phyloP scores from a whole-genome alignment of 2,329 filamentous ascomycete genomes.

The Ascochyta clinopodiicola region DNA sequence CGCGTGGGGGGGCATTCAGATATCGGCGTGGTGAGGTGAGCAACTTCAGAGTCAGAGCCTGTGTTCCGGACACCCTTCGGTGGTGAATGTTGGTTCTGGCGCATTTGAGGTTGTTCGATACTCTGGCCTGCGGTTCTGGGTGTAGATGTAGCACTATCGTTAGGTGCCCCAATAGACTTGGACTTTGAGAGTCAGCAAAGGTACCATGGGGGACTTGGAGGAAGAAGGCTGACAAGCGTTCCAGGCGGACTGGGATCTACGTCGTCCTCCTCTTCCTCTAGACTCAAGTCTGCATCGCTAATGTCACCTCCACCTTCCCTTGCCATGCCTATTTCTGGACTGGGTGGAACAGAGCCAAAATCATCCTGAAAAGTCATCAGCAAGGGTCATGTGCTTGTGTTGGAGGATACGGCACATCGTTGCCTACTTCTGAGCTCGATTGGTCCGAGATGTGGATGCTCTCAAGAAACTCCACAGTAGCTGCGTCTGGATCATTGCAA shows the following conservation, averaged over 20 bases:
- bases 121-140: neutral
- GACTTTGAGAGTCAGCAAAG: neutral
- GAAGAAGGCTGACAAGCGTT: neutral
- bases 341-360: neutral
- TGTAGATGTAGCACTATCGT: neutral
- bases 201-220: neutral
- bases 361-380: neutral
- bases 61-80: neutral
- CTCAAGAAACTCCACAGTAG: neutral
- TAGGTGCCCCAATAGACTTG: neutral
- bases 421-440: neutral
- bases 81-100: neutral
- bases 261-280: neutral
- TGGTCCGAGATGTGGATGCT: neutral
- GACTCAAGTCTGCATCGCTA: neutral
- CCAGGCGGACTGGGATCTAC: neutral
- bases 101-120: neutral
- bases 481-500: neutral
- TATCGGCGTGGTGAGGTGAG: neutral
- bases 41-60: neutral
- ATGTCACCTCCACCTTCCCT: neutral
- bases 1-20: neutral
- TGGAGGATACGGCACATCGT: neutral
- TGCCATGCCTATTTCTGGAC: constrained; percentile 8
- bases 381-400: neutral